Base-by-base conservation (phyloP, 208 protist species). In the Trypanosoma platydactyli region DNA sequence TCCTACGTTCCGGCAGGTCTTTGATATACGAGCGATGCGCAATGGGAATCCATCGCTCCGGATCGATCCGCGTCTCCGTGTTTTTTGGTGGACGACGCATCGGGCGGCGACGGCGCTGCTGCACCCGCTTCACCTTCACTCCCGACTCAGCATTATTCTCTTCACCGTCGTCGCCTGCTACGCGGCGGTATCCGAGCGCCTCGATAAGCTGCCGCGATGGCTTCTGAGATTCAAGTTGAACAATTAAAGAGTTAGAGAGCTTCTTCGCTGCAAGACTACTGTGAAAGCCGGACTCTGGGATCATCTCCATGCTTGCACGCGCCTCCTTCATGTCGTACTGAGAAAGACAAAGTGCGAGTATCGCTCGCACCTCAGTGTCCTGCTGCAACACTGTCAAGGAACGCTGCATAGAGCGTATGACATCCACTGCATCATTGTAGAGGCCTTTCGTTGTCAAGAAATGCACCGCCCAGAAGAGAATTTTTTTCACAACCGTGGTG, bases 21-120 rank as follows among this genome's bases (percentile, higher is more conserved):
- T 87, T 91, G 33, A 95, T 84, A 72, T 89, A 93, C 3, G 89
- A 91, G 27, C 89, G 89, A 54, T 83, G 57, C 57, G 79, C 64
- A 61, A 95, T 92, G 16, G 89, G 89, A 35, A 95, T 77, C 89
- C 89, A 95, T 0, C 89, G 86, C 76, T 95, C 86, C 18, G 86
- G 89, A 61, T 95, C 86, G n/a, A 85, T 64, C 44, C 80, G 81
- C 53, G 78, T 73, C 18, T 89, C 84, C 66, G 75, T 81, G 61
- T 80, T 88, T 68, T 83, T 91, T 42, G 88, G 80, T 18, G 84
- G 88, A 3, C 66, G 71, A 5, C 77, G 70, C 77, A 82, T 82
- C 33, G 73, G 41, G 25, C 80, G 82, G 27, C 81, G 81, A 2
- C 53, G 9, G 9, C 33, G 33, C 9, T 38, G 33, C 33, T 38